Evolutionary conservation across 1,139 yeast species (phyloP), one percentile per base, ranked within the genome.

Genomic region (Saccharomyces hybrid): DNA sequence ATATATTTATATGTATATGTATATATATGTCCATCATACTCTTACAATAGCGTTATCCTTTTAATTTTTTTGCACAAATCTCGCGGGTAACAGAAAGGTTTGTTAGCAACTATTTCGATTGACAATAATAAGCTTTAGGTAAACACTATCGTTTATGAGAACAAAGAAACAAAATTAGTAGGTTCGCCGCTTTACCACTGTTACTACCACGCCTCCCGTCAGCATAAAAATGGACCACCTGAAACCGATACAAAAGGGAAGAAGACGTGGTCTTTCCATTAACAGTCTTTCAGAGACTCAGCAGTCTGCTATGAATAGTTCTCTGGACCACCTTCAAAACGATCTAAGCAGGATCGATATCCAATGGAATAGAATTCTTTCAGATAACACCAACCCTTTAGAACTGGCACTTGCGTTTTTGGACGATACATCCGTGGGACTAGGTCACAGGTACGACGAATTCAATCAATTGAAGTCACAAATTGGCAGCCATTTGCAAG

Each of bases 341-440:
- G 71, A 69, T 54, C 50, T 68, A 3, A 48, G 56, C 9, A 56
- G 62, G 41, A 70, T 73, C 4, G 66, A 68, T 25, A 53, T 68
- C 3, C 70, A 69, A 52, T 75, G 78, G 78, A 66, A 67, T 49
- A 66, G 69, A 42, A 69, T 77, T 5, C 70, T 75, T 48, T 68
- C 71, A 32, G 74, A 75, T 57, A 67, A 76, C 56, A 77, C 95
- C 52, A 89, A 88, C 67, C 96, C 97, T 0, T 76, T 91, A 47
- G 97, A 89, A 63, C 75, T 86, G 54, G 96, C 97, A 0, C 75
- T 91, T 49, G 82, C 93, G 0, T 75, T 91, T 56, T 75, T 89
- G 62, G 97, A 91, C 69, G 85, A 83, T 62, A 83, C 95, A 2
- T 87, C 96, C 0, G 95, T 90, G 32, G 98, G 98, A 0, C 73